Conservation (phyloP, 2,329 filamentous ascomycete species). For the Fusarium xyrophilum region DNA sequence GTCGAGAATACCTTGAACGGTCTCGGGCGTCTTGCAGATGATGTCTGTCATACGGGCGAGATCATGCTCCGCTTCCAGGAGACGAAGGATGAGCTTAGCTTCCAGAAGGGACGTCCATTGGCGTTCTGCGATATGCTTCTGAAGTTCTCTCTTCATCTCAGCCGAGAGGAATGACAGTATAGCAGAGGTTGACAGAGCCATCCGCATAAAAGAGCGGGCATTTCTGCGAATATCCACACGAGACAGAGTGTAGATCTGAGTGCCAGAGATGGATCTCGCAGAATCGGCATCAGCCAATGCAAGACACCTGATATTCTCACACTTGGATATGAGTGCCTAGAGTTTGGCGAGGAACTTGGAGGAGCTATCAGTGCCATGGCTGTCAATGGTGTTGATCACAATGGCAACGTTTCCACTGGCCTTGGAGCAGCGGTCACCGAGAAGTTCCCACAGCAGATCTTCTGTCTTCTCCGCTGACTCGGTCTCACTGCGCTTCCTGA, state of each 20-base stretch:
- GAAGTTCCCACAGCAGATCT: neutral
- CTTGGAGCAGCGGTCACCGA: neutral
- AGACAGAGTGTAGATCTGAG: neutral
- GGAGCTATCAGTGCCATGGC: neutral
- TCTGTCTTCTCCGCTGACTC: neutral
- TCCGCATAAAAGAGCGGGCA: fast-evolving
- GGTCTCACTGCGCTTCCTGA: neutral
- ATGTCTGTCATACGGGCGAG: neutral
- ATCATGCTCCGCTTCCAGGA: neutral
- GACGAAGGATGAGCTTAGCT: neutral
- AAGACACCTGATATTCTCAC: neutral
- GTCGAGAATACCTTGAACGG: neutral
- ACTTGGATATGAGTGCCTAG: neutral
- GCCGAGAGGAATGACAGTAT: neutral
- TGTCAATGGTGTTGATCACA: neutral
- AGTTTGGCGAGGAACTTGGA: neutral
- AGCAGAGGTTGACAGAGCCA: neutral
- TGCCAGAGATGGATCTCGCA: neutral
- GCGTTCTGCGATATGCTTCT: neutral
- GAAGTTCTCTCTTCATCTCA: neutral
- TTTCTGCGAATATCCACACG: neutral
- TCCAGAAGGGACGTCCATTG: neutral
- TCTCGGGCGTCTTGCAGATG: neutral
- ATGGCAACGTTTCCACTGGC: neutral
- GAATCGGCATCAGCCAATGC: neutral